Evolutionary conservation across 306 rosid species (phyloP).

Genomic region (Leucaena leucocephala): DNA sequence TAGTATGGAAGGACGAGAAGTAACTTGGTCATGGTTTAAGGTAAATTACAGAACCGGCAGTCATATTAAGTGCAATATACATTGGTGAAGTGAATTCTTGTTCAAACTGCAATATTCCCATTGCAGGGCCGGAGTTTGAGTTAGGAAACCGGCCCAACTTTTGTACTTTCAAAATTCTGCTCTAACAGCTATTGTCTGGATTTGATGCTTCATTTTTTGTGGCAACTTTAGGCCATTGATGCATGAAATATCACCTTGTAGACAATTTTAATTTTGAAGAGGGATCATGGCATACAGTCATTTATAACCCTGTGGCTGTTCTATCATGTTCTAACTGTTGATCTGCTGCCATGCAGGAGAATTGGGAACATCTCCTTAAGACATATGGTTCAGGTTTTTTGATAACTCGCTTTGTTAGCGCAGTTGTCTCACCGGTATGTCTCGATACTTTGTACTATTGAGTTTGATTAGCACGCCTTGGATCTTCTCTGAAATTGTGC

Average conservation of each 20-base stretch:
- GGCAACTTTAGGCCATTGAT: not conserved
- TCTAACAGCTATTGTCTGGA: conserved; percentile 20
- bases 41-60: conserved; percentile 46
- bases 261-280: conserved; percentile 9
- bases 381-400: conserved; percentile 82
- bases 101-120: not conserved
- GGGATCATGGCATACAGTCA: not conserved
- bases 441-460: conserved; percentile 25
- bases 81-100: conserved; percentile 21
- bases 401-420: conserved; percentile 69
- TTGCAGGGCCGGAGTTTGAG: conserved; percentile 5
- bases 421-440: conserved; percentile 80
- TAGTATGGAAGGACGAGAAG: conserved; percentile 68
- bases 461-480: not conserved
- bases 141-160: conserved; percentile 6
- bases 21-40: conserved; percentile 92
- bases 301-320: conserved; percentile 1
- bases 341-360: conserved; percentile 52
- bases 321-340: conserved; percentile 1
- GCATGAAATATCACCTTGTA: not conserved
- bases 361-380: conserved; percentile 64
- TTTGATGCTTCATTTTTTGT: not conserved
- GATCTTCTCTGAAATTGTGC: not conserved
- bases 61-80: conserved; percentile 24
- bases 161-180: not conserved